Evolutionary conservation across 2,329 filamentous ascomycete genomes (phyloP).

Genomic region (Fusarium phyllophilum): DNA sequence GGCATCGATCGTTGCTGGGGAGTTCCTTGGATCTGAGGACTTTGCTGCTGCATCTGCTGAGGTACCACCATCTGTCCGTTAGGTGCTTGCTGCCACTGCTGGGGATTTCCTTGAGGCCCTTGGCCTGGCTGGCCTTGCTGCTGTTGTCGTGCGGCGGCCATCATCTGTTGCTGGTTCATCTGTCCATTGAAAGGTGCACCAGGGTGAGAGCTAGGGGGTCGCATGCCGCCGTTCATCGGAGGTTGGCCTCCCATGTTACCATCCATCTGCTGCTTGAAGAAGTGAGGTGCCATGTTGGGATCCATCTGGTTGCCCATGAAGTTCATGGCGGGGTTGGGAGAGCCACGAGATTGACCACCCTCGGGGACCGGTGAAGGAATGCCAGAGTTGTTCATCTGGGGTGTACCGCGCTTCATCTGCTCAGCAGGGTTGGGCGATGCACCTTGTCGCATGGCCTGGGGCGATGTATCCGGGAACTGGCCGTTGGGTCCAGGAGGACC

Average conservation of each 20-base stretch:
- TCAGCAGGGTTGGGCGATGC: conserved; percentile 82
- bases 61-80: conserved; percentile 55
- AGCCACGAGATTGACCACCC: conserved; percentile 72
- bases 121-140: conserved; percentile 50
- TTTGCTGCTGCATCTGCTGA: conserved; percentile 54
- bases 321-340: conserved; percentile 69
- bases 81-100: conserved; percentile 55
- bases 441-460: conserved; percentile 73
- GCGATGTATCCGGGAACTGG: conserved; percentile 76
- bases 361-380: conserved; percentile 79
- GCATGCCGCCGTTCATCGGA: conserved; percentile 71
- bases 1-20: conserved; percentile 79
- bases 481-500: conserved; percentile 66
- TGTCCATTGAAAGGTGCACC: conserved; percentile 65
- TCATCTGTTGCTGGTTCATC: conserved; percentile 69
- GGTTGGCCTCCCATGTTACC: conserved; percentile 53
- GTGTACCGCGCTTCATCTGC: conserved; percentile 81
- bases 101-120: conserved; percentile 47
- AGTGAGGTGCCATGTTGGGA: conserved; percentile 67
- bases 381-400: conserved; percentile 75
- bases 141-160: conserved; percentile 54
- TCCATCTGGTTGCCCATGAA: conserved; percentile 73
- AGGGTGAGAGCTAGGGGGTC: conserved; percentile 75
- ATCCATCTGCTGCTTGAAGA: conserved; percentile 66
- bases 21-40: conserved; percentile 68